phyloP scores from a whole-genome alignment of 495 filamentous ascomycete genomes.

The Daldinia bambusicola region DNA sequence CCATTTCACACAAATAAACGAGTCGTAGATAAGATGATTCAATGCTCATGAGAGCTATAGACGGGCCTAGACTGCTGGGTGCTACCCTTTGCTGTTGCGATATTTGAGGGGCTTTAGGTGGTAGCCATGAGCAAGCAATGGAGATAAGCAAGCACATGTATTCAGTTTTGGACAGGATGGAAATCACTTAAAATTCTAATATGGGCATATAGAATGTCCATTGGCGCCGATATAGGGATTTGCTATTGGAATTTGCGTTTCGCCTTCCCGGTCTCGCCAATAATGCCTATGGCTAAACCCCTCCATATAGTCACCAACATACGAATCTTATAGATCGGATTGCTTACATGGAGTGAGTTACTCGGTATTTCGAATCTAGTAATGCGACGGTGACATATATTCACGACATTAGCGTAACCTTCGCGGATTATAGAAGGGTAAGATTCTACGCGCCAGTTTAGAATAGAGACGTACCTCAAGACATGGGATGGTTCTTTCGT shows the following conservation, averaged over 20 bases:
- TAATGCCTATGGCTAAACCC: constrained; percentile 16
- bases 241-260: neutral
- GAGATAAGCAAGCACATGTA: constrained; percentile 42
- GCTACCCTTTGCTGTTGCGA: constrained; percentile 19
- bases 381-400: neutral
- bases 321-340: constrained; percentile 3
- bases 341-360: neutral
- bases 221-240: constrained; percentile 6
- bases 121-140: constrained; percentile 2
- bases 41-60: constrained; percentile 1
- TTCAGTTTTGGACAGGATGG: constrained; percentile 24
- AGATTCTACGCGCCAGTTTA: neutral
- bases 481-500: neutral
- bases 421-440: constrained; percentile 3
- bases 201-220: constrained; percentile 7
- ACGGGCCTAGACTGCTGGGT: constrained; percentile 21
- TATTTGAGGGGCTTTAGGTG: constrained; percentile 1
- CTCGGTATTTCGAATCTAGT: neutral
- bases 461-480: neutral
- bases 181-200: constrained; percentile 14
- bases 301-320: neutral
- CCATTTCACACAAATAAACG: neutral
- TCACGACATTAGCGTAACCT: neutral
- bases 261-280: constrained; percentile 5
- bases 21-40: constrained; percentile 19